Base-by-base conservation (phyloP, 345 rosid genomes). In the Citrus hindsii region DNA sequence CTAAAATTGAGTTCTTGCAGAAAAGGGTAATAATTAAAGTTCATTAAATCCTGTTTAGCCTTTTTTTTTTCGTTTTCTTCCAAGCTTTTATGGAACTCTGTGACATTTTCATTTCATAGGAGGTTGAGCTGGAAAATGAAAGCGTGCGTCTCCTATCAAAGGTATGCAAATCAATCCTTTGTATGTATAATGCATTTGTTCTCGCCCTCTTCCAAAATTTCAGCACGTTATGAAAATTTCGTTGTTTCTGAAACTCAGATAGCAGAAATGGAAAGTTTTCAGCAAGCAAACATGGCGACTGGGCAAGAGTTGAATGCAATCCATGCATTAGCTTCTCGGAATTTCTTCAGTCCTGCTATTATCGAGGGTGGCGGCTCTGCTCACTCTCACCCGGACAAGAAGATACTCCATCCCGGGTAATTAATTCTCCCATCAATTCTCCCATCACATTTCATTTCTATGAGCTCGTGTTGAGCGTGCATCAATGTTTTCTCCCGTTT, bases 51-150 rank as follows among this genome's bases (percentile, higher is more conserved):
- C 4, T 10, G 14, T 9, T 42, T 42, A 42, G 4, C 28, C 19
- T 4, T 33, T 33, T 55, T 28, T 1, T 28, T 33, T 33, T 33
- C 35, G 35, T 16, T 42, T 59, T n/a, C 14, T 35, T 56, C 63
- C 35, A 22, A 59, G 5, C 0, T 19, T 66, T 19, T 2, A 4
- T 0, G 10, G 18, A 51, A 1, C 18, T 7, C 18, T 35, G 1
- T 51, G 7, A 51, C 13, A 55, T 58, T 4, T 35, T 16, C 19
- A 46, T 4, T 48, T 6, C 33, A 21, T 75, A 94, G 99, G 99
- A 94, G 85, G 90, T 90, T 66, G 98, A 94, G 81, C 86, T 94
- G 80, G 99, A 96, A 71, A 92, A 90, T 74, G 99, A 96, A 77
- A 92, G 89, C 51, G 88, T 90, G 16, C 92, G 85, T 80, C 91